A percentile compares a stretch with the other conserved stretches of the same genome.
Conservation (phyloP, 495 filamentous ascomycete species). For the Neurospora intermedia region DNA sequence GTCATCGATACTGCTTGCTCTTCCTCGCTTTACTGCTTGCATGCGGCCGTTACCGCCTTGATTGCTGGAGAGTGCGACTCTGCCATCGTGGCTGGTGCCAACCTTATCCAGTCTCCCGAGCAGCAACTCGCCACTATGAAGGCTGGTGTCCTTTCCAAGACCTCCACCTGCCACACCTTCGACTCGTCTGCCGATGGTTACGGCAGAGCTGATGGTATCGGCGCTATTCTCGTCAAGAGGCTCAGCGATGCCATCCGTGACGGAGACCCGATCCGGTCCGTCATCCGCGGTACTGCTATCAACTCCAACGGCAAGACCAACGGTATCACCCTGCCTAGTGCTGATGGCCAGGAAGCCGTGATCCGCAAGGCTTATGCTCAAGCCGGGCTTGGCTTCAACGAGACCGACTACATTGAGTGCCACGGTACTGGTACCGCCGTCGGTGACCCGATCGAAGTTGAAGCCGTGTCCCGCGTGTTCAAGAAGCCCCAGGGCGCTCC, state of each 20-base stretch:
- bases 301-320: conserved; percentile 44
- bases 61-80: conserved; percentile 21
- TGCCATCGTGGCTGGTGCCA: conserved; percentile 41
- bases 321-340: conserved; percentile 42
- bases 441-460: conserved; percentile 29
- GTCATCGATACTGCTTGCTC: conserved; percentile 46
- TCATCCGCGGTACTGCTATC: conserved; percentile 43
- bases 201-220: conserved; percentile 48
- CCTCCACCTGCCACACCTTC: conserved; percentile 44
- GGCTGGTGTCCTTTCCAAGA: conserved; percentile 25
- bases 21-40: conserved; percentile 39
- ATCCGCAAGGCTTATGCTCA: conserved; percentile 37
- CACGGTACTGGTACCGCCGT: conserved; percentile 25
- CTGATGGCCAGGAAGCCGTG: conserved; percentile 36
- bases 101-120: conserved; percentile 39
- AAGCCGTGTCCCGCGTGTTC: conserved; percentile 16
- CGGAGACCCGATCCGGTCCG: conserved; percentile 43
- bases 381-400: conserved; percentile 32
- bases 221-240: conserved; percentile 43
- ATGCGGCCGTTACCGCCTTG: conserved; percentile 42
- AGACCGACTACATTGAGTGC: conserved; percentile 30
- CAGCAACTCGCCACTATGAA: conserved; percentile 20
- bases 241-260: conserved; percentile 38
- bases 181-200: conserved; percentile 52
- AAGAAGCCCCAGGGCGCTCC: conserved; percentile 1